These are phyloP conservation scores for Cladophialophora yegresii DNA, from an alignment of 2,329 filamentous ascomycete genomes.

Conservation along the genomic window DNA sequence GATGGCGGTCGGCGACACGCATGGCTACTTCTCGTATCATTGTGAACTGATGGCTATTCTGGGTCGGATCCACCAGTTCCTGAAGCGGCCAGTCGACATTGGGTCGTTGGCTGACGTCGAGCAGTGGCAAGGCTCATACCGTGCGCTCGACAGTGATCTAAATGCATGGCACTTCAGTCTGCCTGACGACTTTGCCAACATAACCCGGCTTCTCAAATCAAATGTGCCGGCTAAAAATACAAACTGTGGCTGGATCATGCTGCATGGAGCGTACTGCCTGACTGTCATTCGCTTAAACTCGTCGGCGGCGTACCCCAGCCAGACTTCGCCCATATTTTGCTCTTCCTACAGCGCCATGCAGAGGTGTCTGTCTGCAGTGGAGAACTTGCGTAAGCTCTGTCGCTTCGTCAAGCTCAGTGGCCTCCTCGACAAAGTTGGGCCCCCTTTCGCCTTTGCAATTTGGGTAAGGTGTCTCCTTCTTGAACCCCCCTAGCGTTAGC, in stretches of 20 bases:
- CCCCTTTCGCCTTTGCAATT: slow-evolving; percentile 86
- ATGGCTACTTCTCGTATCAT: slow-evolving; percentile 87
- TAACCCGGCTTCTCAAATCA: slow-evolving; percentile 72
- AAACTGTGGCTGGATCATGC: slow-evolving; percentile 84
- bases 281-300: slow-evolving; percentile 88
- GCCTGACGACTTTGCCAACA: slow-evolving; percentile 80
- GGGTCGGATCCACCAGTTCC: slow-evolving; percentile 81
- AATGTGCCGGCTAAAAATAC: slow-evolving; percentile 66
- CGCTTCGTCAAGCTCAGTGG: slow-evolving; percentile 75
- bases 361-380: slow-evolving; percentile 77
- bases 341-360: slow-evolving; percentile 84
- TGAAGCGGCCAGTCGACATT: slow-evolving; percentile 88
- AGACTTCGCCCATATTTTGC: slow-evolving; percentile 82
- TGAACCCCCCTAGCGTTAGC: background rate
- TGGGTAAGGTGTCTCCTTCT: slow-evolving; percentile 58
- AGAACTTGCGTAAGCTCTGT: slow-evolving; percentile 75
- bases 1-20: slow-evolving; percentile 66
- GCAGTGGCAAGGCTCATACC: slow-evolving; percentile 84
- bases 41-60: slow-evolving; percentile 86
- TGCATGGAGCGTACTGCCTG: slow-evolving; percentile 88
- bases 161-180: slow-evolving; percentile 81
- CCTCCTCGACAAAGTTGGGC: slow-evolving; percentile 77
- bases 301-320: slow-evolving; percentile 88
- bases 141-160: slow-evolving; percentile 77
- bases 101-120: slow-evolving; percentile 81